These are phyloP conservation scores for Marchantia paleacea DNA, from an alignment of 225 moss, liverwort and hornwort genomes.

Conservation along the genomic window DNA sequence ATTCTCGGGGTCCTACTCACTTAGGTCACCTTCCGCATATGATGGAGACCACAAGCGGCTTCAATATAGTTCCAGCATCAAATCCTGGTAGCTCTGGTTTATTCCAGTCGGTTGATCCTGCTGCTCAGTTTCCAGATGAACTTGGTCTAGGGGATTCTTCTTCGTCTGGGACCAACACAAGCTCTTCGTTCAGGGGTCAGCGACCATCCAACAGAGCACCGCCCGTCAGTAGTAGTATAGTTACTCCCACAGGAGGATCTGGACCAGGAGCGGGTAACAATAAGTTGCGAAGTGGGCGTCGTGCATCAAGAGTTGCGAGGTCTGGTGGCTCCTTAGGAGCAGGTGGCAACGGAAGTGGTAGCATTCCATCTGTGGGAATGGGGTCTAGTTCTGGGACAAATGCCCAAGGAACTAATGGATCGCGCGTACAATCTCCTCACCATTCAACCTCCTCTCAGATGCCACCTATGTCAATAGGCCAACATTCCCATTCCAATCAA, in stretches of 20 bases:
- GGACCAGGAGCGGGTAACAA: constrained; percentile 35
- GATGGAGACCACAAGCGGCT: constrained; percentile 79
- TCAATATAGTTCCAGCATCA: constrained; percentile 61
- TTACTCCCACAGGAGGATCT: constrained; percentile 30
- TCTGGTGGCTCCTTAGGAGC: constrained; percentile 61
- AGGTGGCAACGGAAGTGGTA: constrained; percentile 59
- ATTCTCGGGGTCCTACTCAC: constrained; percentile 50
- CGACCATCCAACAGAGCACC: constrained; percentile 61
- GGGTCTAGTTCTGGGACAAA: constrained; percentile 37
- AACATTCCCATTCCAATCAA: constrained; percentile 39
- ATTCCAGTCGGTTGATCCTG: constrained; percentile 79
- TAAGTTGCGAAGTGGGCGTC: constrained; percentile 80
- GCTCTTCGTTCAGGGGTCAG: constrained; percentile 62
- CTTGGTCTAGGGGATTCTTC: constrained; percentile 96
- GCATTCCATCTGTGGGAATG: constrained; percentile 43
- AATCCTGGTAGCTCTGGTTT: constrained; percentile 64
- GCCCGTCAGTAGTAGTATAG: constrained; percentile 26
- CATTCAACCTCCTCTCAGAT: constrained; percentile 37
- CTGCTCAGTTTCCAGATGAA: constrained; percentile 99
- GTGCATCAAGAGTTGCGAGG: constrained; percentile 73
- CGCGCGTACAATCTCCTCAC: constrained; percentile 42
- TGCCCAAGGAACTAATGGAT: constrained; percentile 40
- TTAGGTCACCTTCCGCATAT: constrained; percentile 51
- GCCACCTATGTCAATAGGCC: constrained; percentile 41
- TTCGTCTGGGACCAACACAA: constrained; percentile 58